Evolutionary conservation across 2,329 filamentous ascomycete species (phyloP), one percentile per base, ranked within the genome.

Genomic region (Alternaria tenuissima): DNA sequence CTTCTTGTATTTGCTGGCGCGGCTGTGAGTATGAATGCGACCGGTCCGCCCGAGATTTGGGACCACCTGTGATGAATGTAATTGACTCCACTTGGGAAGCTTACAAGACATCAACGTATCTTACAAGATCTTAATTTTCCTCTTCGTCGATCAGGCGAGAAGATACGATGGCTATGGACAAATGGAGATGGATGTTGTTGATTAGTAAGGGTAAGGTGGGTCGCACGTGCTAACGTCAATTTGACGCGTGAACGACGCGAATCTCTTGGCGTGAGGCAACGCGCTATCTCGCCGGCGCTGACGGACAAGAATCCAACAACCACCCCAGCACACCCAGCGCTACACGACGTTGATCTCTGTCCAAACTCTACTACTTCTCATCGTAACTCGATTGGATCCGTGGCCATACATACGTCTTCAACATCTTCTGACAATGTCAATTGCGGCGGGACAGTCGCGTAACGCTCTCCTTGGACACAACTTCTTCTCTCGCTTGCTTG

Each of bases 401-500:
- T 51, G 26, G 34, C 44, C 51, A 52, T 39, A 38, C 55, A 34
- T 55, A 39, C 52, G 18, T 47, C 51, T 38, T 61, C 59, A 56
- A 39, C 65, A 63, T 51, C 24, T 53, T 69, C 72, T 75, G 71
- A 74, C 64, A 51, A 79, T 69, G 67, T 71, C 68, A 52, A 58
- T 49, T 59, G 60, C 61, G 28, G 68, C 61, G 67, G 73, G 73
- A 68, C 61, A 48, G 54, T 61, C 64, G 63, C 66, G 63, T 66
- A 65, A 63, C 62, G 53, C 68, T 67, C 66, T 59, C 57, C 63
- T 61, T 56, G 52, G 39, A 59, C 65, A 63, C 62, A 62, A 52
- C 22, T 57, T 67, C 68, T 72, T 72, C 72, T 76, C 76, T 78
- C 75, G 69, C 74, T 76, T 72, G 55, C 54, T 56, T 59, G 64